Base-by-base conservation (phyloP, 2,329 filamentous ascomycete species). In the Stagonosporopsis rhizophila region DNA sequence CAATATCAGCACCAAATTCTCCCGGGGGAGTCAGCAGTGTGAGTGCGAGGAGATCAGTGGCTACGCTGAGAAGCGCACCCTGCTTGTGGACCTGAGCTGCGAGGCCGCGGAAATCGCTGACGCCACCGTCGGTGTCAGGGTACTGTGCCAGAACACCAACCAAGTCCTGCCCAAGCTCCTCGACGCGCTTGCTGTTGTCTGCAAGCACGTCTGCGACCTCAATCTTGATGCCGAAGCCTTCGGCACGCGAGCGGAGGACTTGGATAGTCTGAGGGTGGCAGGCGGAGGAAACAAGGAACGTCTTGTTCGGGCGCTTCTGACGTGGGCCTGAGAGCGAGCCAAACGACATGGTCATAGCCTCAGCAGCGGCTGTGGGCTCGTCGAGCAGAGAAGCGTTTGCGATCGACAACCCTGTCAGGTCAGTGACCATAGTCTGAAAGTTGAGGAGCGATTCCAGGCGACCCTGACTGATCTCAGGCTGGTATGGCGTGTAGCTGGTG, bases 401-500 rank as follows among this genome's bases (percentile, higher is more conserved):
- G 62, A 97, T 92, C 20, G 91, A 86, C 27, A 98, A 83, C 1
- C 86, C 92, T 0, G 94, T 97, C 62, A 98, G 81, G 73, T 97
- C 94, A 2, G 88, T 87, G 8, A 96, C 89, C 81, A 98, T 83
- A 17, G 94, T 98, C 81, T 98, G 94, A 80, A 92, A 98, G 82
- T 98, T 98, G 61, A 98, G 82, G 50, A 98, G 81, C 6, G 92
- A 96, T 82, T 97, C 92, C 60, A 98, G 79, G 52, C 94, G 88
- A 32, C 94, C 94, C 79, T 98, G 94, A 75, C 92, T 96, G 80
- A 98, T 96, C 79, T 98, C 94, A 2, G 94, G 90, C 80, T 98
- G 94, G 78, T 97, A 98, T 15, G 94, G 94, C 0, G 94, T 97
- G 77, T 98, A 97, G 79, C 92, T 96, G 37, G 94, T 98, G 77